Conservation (phyloP, 1,284 basidiomycete genomes). For the Cystobasidium pallidum region DNA sequence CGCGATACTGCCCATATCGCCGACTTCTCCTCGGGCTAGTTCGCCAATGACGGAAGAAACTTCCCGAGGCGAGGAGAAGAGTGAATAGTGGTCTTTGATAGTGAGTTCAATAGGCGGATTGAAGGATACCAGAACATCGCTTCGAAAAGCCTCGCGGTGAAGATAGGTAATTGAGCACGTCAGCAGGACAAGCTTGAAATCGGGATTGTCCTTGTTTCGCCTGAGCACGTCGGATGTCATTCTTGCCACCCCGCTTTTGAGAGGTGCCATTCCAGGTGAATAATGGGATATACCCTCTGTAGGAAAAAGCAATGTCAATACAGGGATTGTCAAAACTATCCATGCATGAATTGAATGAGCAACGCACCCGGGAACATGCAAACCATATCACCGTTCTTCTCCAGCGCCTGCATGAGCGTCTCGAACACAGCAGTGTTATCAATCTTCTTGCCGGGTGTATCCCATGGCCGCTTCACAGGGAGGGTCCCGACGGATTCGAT, state of each 20-base stretch:
- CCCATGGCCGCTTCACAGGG: constrained; percentile 74
- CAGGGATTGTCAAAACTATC: no score
- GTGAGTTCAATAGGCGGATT: constrained; percentile 66
- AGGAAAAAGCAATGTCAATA: no score
- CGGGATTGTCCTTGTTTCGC: constrained; percentile 67
- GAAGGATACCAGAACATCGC: constrained; percentile 80
- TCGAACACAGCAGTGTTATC: constrained; percentile 73
- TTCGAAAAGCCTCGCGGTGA: constrained; percentile 75
- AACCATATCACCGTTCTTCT: constrained; percentile 62
- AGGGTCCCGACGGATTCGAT: constrained; percentile 82
- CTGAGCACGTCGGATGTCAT: constrained; percentile 75
- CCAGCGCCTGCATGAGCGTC: constrained; percentile 71
- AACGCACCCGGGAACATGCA: constrained; percentile 42
- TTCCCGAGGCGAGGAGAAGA: constrained; percentile 2
- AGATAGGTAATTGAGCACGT: constrained; percentile 77
- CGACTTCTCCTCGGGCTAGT: not conserved
- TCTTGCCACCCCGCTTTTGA: constrained; percentile 82
- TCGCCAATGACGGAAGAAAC: constrained; percentile 47
- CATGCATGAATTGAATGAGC: no score
- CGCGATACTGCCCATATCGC: not conserved
- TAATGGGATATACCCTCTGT: constrained; percentile 81
- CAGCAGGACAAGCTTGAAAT: constrained; percentile 71
- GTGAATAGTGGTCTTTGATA: constrained; percentile 32
- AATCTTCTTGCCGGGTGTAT: constrained; percentile 60
- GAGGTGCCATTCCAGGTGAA: constrained; percentile 75